These are phyloP conservation scores for Nakazawaea pomicola DNA, from an alignment of 805 yeast genomes.

Conservation along the genomic window DNA sequence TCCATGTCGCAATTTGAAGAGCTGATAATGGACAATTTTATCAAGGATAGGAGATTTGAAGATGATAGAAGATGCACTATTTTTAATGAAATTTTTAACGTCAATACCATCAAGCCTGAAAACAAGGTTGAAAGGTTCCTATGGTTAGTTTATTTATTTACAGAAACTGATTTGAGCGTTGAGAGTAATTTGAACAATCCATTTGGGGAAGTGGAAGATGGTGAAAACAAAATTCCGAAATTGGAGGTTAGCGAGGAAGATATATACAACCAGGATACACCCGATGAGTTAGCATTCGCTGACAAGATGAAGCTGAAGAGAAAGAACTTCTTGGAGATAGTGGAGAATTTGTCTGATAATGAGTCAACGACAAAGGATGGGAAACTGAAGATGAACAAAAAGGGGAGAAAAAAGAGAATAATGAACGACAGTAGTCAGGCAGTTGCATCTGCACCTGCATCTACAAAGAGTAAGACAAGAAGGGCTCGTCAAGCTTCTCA, in stretches of 20 bases:
- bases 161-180: constrained; percentile 63
- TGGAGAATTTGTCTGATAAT: constrained; percentile 21
- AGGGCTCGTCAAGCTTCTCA: too few relatives aligned
- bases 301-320: constrained; percentile 42
- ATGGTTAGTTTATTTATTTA: constrained; percentile 77
- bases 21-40: constrained; percentile 36
- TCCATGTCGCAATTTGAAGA: constrained; percentile 61
- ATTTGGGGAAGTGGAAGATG: constrained; percentile 15
- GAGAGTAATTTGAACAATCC: constrained; percentile 35
- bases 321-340: constrained; percentile 33
- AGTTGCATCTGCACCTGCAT: constrained; percentile 18
- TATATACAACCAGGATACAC: constrained; percentile 41
- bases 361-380: constrained; percentile 6
- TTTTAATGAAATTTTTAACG: constrained; percentile 72
- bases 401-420: constrained; percentile 12
- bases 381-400: constrained; percentile 12
- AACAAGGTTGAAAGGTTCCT: constrained; percentile 69
- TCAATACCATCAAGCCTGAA: constrained; percentile 51
- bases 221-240: constrained; percentile 14
- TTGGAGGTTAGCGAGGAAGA: constrained; percentile 26
- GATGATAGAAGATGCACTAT: constrained; percentile 21
- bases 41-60: constrained; percentile 15
- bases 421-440: constrained; percentile 7
- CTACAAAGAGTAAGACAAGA: too few relatives aligned
- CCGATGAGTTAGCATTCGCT: constrained; percentile 42